These are phyloP conservation scores for Teratosphaeria epicoccoides DNA, from an alignment of 2,329 filamentous ascomycete species.

Conservation along the genomic window DNA sequence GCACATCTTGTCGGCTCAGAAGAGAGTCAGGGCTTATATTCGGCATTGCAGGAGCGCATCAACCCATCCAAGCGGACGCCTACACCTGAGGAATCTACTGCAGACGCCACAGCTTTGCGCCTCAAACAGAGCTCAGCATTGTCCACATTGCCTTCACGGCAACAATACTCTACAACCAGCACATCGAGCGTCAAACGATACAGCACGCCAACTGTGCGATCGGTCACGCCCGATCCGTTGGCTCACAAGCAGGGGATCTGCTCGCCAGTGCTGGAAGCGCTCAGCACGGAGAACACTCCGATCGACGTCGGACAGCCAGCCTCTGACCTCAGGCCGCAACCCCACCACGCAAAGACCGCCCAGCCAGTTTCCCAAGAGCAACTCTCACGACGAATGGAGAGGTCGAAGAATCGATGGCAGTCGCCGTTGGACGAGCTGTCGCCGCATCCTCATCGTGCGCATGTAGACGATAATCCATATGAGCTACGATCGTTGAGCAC, in stretches of 20 bases:
- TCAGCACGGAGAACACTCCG: slow-evolving; percentile 7
- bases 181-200: slow-evolving; percentile 2
- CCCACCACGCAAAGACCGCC: slow-evolving; percentile 13
- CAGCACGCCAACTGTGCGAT: slow-evolving; percentile 14
- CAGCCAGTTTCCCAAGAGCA: slow-evolving; percentile 29
- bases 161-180: slow-evolving; percentile 1
- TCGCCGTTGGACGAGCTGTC: slow-evolving; percentile 28
- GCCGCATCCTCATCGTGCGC: slow-evolving; percentile 22
- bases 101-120: slow-evolving; percentile 3
- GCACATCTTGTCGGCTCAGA: slow-evolving; percentile 26
- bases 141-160: slow-evolving; percentile 15
- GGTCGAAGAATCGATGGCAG: slow-evolving; percentile 33
- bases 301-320: not conserved
- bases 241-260: slow-evolving; percentile 10
- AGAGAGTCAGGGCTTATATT: slow-evolving; percentile 51
- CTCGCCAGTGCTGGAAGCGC: slow-evolving; percentile 18
- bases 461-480: slow-evolving; percentile 23
- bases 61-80: slow-evolving; percentile 23
- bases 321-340: slow-evolving; percentile 11
- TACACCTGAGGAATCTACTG: not conserved
- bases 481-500: slow-evolving; percentile 17
- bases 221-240: slow-evolving; percentile 17
- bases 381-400: slow-evolving; percentile 29
- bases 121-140: slow-evolving; percentile 4
- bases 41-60: slow-evolving; percentile 45